phyloP scores from a whole-genome alignment of 2,329 filamentous ascomycete species.

The Onygenales sp. region DNA sequence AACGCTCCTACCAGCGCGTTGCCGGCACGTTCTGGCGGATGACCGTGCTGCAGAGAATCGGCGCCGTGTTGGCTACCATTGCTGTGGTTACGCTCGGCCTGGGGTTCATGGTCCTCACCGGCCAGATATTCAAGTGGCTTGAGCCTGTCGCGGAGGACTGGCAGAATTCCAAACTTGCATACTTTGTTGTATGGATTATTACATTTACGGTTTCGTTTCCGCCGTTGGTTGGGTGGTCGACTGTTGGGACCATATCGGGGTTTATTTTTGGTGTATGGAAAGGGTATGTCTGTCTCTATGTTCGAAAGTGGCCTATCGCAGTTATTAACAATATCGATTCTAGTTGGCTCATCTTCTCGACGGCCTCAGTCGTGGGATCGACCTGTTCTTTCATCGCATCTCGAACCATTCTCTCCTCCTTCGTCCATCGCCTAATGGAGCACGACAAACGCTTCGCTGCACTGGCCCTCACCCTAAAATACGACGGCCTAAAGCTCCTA shows the following conservation, averaged over 20 bases:
- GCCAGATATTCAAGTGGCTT: conserved; percentile 67
- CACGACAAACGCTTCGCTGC: conserved; percentile 81
- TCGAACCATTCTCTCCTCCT: conserved; percentile 65
- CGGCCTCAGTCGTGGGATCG: conserved; percentile 69
- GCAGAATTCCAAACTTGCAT: conserved; percentile 63
- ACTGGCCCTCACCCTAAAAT: conserved; percentile 74
- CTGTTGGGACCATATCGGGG: conserved; percentile 58
- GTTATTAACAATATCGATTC: conserved; percentile 5
- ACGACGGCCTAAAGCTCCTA: conserved; percentile 80
- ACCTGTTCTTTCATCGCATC: conserved; percentile 71
- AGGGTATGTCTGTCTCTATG: conserved; percentile 50
- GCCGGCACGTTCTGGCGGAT: conserved; percentile 28
- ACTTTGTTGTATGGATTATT: conserved; percentile 63
- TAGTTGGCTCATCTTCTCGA: conserved; percentile 76
- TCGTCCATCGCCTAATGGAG: conserved; percentile 72
- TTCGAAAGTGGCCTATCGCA: conserved; percentile 33
- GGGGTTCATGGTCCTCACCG: conserved; percentile 67
- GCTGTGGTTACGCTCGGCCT: conserved; percentile 49
- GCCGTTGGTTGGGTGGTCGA: conserved; percentile 79
- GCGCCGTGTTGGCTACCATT: conserved; percentile 45
- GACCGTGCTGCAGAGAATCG: conserved; percentile 50
- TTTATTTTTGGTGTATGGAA: conserved; percentile 64
- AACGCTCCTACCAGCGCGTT: conserved; percentile 24
- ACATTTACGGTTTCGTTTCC: conserved; percentile 75
- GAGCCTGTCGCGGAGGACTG: conserved; percentile 65